Evolutionary conservation across 495 filamentous ascomycete species (phyloP).

Genomic region (Lasiosphaeria hispida): DNA sequence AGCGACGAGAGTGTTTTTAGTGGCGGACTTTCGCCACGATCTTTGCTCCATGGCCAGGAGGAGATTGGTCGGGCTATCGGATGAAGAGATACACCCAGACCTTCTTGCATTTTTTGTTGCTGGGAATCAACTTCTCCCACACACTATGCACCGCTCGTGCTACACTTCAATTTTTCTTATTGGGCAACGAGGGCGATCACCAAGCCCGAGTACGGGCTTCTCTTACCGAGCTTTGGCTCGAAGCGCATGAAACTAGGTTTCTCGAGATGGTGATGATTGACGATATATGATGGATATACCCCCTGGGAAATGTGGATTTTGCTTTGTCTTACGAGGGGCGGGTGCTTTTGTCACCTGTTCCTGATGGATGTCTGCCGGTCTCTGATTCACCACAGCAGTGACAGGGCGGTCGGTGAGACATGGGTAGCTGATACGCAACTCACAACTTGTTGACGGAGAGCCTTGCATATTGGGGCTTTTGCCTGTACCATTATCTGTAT

Average conservation of each 20-base stretch:
- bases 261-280: slow-evolving; percentile 10
- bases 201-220: too few relatives aligned
- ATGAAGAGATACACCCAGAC: slow-evolving; percentile 20
- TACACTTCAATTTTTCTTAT: too few relatives aligned
- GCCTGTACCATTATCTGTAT: slow-evolving; percentile 3
- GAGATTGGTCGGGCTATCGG: slow-evolving; percentile 47
- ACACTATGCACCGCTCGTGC: too few relatives aligned
- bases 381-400: too few relatives aligned
- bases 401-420: too few relatives aligned
- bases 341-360: background rate
- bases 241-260: background rate
- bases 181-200: too few relatives aligned
- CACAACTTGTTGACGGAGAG: background rate
- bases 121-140: too few relatives aligned
- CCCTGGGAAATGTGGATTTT: background rate
- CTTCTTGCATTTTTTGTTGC: slow-evolving; percentile 6
- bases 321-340: background rate
- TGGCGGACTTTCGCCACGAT: slow-evolving; percentile 39
- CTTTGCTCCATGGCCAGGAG: slow-evolving; percentile 35
- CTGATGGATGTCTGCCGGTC: background rate
- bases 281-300: slow-evolving; percentile 31
- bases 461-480: background rate
- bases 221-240: too few relatives aligned
- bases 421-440: too few relatives aligned
- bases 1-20: slow-evolving; percentile 34